Conservation (phyloP, 2,329 filamentous ascomycete species). For the Apiospora malaysiana region DNA sequence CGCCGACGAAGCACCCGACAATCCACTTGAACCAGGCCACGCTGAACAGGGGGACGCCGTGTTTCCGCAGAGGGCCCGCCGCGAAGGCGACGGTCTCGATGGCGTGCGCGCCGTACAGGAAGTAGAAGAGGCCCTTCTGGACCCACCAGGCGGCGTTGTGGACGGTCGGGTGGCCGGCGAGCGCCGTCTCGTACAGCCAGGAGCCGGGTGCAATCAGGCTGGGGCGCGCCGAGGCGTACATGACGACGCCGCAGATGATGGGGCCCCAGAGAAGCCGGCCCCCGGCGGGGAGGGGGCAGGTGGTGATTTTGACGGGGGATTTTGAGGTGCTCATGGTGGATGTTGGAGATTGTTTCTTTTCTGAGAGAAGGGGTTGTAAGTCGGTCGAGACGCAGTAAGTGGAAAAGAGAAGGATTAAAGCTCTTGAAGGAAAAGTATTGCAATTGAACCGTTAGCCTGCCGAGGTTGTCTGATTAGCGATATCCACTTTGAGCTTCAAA, state of each 20-base stretch:
- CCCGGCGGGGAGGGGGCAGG: constrained; percentile 1
- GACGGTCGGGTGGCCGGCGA: not conserved
- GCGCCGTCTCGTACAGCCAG: not conserved
- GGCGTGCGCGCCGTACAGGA: not conserved
- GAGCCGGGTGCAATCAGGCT: not conserved
- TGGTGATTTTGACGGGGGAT: not conserved
- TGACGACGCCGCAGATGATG: constrained; percentile 3
- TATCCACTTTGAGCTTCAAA: too few species aligned
- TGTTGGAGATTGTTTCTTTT: too few species aligned
- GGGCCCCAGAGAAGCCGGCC: constrained; percentile 7
- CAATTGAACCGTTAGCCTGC: not conserved
- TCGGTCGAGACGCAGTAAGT: not conserved
- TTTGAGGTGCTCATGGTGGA: not conserved
- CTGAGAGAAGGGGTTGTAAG: not conserved
- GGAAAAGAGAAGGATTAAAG: not conserved
- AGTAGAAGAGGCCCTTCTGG: constrained; percentile 7
- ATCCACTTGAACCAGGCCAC: not conserved
- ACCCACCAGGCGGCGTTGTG: constrained; percentile 1
- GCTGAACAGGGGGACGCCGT: not conserved
- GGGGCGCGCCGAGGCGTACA: constrained; percentile 1
- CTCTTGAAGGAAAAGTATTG: not conserved
- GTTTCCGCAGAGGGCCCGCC: not conserved
- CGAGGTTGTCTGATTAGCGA: too few species aligned
- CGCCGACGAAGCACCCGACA: not conserved
- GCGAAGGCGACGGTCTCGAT: constrained; percentile 5